Evolutionary conservation across 106 monocot species (phyloP), one percentile per base, ranked within the genome.

Genomic region (Dendrobium chrysotoxum): DNA sequence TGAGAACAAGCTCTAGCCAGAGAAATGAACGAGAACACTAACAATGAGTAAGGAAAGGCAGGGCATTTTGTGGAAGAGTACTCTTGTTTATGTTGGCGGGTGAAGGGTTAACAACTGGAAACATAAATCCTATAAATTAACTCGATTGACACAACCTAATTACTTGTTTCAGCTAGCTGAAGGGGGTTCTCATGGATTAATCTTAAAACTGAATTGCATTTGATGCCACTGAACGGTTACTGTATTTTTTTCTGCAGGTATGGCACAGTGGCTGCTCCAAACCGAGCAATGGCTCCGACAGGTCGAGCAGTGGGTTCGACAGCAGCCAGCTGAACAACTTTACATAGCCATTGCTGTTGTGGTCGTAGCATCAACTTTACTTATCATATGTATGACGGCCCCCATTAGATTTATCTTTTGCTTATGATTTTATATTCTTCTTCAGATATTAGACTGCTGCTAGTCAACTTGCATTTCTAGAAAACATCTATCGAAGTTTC

Each of bases 311-410:
- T 91, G 88, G 88, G 6, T 84, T 45, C 79, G 79, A 4, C 84
- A 86, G 66, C 88, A 84, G 64, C 90, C 90, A 23, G 76, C 35
- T 8, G 87, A 90, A 75, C 83, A 90, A 61, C 66, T 90, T 23
- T 88, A 90, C 30, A 76, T 74, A 26, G 85, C 87, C 25, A 7
- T 80, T 31, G 88, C 81, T 17, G 79, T 86, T 42, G 28, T 86
- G 5, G 25, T 77, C 44, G 1, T 82, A 35, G 84, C 90, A 8
- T 67, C 85, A 67, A 41, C 70, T 25, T 31, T 86, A 28, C 35
- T 88, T 72, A 25, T 86, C 28, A 17, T 87, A 7, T 77, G 87
- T 89, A 77, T 76, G 85, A 40, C 9, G 17, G 3, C 0, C 18
- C n/a, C 26, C 28, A 31, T 30, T 6, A 28, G 9, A 10, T 0